Evolutionary conservation across 345 rosid species (phyloP), one percentile per base, ranked within the genome.

Genomic region (Corchorus olitorius): DNA sequence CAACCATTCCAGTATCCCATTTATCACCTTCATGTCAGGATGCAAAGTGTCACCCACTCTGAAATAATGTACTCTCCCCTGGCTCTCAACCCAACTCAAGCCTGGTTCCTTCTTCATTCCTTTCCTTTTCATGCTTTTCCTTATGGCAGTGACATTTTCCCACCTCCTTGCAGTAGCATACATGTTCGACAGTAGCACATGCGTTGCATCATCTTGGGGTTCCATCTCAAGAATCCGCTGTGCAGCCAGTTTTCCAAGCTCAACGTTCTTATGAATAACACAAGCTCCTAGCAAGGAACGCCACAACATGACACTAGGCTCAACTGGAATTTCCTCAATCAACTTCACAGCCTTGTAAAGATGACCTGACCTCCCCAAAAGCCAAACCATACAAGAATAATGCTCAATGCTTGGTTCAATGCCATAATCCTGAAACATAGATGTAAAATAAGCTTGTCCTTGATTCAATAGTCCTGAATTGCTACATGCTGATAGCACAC

Each of bases 201-300:
- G 87, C 13, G 97, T 81, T 13, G 94, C 89, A 53, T 91, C 95
- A 72, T 96, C 97, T 74, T 82, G 80, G 20, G 94, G 97, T 60
- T 91, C 88, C 74, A 92, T 80, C 83, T 87, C 87, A 46, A 96
- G 91, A 78, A 90, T 82, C 50, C 71, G 82, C 55, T 82, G 77
- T 4, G 98, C 97, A 6, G 90, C 84, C 76, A 83, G 71, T 78
- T 75, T 87, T 34, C 92, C 97, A 45, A 93, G 83, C 74, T 88
- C 90, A 77, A 83, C 86, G 70, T 93, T 83, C 15, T 88, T 90
- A 78, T 93, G 92, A 82, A 83, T 82, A 72, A 87, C 86, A 58
- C 97, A 92, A 76, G 97, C 93, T 43, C 97, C 91, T 3, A 96
- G 97, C 81, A 96, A 84, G 27, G 98, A 92, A 43, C 94, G 87